phyloP scores from a whole-genome alignment of 176 grass and related monocot species.

The Saccharum spontaneum region DNA sequence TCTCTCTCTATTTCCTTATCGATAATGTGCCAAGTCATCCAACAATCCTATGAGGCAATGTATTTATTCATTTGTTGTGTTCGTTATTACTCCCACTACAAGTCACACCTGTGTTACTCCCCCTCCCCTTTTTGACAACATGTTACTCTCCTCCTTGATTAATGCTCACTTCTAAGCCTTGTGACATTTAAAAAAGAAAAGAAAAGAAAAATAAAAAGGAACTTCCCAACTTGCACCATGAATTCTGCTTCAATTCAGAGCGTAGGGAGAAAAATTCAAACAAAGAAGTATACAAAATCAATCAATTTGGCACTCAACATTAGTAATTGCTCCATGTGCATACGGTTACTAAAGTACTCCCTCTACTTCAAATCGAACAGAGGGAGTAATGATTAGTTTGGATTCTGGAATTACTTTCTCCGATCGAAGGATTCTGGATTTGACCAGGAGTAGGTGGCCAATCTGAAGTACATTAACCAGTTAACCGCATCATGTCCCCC shows the following conservation, averaged over 20 bases:
- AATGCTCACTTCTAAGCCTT: not conserved
- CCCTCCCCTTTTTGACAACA: no score
- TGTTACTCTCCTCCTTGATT: no score
- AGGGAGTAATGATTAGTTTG: not conserved
- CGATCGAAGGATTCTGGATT: not conserved
- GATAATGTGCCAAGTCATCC: no score
- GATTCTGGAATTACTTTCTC: not conserved
- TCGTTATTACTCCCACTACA: no score
- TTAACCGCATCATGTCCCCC: not conserved
- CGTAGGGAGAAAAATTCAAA: no score
- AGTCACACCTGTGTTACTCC: no score
- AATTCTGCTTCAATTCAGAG: not conserved
- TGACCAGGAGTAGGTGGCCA: not conserved
- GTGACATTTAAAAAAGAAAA: not conserved
- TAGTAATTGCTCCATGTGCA: not conserved
- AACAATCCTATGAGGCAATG: no score
- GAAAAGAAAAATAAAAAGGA: not conserved
- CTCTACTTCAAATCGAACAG: no score
- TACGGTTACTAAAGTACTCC: not conserved
- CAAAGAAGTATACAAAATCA: no score
- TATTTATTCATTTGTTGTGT: no score
- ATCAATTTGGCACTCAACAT: not conserved
- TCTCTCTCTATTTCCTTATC: no score
- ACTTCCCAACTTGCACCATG: not conserved
- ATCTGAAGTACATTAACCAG: not conserved